These are phyloP conservation scores for Austroboletus rostrupii DNA, from an alignment of 1,284 basidiomycete genomes.

Conservation along the genomic window DNA sequence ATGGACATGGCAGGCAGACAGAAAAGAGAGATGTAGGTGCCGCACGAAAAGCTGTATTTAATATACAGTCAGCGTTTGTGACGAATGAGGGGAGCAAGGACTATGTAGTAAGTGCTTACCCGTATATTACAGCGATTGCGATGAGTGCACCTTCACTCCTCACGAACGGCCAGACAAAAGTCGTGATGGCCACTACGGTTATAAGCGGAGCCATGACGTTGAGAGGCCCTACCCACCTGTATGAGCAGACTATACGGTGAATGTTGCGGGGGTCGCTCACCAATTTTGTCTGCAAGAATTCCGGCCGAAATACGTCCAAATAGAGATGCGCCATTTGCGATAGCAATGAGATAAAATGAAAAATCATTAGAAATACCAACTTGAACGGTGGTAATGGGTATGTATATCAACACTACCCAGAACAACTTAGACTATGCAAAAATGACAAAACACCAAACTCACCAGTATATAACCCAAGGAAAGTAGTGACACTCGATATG, in stretches of 20 bases:
- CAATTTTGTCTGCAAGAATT: slow-evolving; percentile 36
- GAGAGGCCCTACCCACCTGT: slow-evolving; percentile 30
- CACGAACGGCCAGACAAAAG: slow-evolving; percentile 44
- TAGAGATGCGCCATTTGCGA: slow-evolving; percentile 45
- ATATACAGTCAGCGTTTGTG: slow-evolving; percentile 29
- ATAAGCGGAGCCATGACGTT: slow-evolving; percentile 44
- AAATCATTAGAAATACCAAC: slow-evolving; percentile 36
- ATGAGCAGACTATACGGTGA: background rate
- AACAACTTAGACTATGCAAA: slow-evolving; percentile 5
- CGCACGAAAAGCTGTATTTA: slow-evolving; percentile 49
- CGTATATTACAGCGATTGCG: slow-evolving; percentile 41
- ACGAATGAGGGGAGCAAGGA: background rate
- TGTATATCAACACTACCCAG: slow-evolving; percentile 44
- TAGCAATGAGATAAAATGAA: slow-evolving; percentile 45
- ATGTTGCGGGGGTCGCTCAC: slow-evolving; percentile 25
- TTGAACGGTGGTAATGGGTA: slow-evolving; percentile 38
- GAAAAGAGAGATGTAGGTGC: slow-evolving; percentile 54
- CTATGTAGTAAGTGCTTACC: slow-evolving; percentile 31
- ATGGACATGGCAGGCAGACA: slow-evolving; percentile 55
- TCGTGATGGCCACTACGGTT: slow-evolving; percentile 36
- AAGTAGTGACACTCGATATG: slow-evolving; percentile 41
- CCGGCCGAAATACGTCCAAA: slow-evolving; percentile 41
- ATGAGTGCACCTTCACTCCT: slow-evolving; percentile 30
- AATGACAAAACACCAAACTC: slow-evolving; percentile 5
- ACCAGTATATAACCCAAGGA: slow-evolving; percentile 63